These are phyloP conservation scores for Bothriochloa decipiens DNA, from an alignment of 176 grass and related monocot species.

Conservation along the genomic window DNA sequence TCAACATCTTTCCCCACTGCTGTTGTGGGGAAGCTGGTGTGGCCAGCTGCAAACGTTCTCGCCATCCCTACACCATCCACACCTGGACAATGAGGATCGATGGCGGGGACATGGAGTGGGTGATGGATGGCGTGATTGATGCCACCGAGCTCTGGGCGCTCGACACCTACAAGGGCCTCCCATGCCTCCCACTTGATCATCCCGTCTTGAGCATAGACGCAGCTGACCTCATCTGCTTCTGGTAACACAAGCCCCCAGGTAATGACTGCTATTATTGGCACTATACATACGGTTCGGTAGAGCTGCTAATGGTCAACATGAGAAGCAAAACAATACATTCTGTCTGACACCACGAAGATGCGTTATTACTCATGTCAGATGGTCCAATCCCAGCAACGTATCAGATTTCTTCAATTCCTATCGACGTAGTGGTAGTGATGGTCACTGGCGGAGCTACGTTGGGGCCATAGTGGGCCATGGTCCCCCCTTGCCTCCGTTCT, in stretches of 20 bases:
- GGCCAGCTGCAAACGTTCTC: accelerated
- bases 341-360: too few species aligned
- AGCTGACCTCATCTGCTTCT: not conserved
- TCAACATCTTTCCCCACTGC: not conserved
- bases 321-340: not conserved
- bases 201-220: not conserved
- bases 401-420: not conserved
- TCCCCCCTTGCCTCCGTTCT: too few species aligned
- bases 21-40: not conserved
- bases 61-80: not conserved
- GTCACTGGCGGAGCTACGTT: too few species aligned
- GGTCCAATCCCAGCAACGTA: not conserved
- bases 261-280: too few species aligned
- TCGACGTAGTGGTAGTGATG: not conserved
- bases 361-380: too few species aligned
- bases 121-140: not conserved
- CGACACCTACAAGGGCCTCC: not conserved
- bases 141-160: not conserved
- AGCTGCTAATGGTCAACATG: not conserved
- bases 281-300: accelerated
- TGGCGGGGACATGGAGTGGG: not conserved
- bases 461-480: too few species aligned
- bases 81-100: not conserved
- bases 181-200: accelerated
- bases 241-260: too few species aligned